phyloP scores from a whole-genome alignment of 2,329 filamentous ascomycete genomes.

The Blastomyces parvus region DNA sequence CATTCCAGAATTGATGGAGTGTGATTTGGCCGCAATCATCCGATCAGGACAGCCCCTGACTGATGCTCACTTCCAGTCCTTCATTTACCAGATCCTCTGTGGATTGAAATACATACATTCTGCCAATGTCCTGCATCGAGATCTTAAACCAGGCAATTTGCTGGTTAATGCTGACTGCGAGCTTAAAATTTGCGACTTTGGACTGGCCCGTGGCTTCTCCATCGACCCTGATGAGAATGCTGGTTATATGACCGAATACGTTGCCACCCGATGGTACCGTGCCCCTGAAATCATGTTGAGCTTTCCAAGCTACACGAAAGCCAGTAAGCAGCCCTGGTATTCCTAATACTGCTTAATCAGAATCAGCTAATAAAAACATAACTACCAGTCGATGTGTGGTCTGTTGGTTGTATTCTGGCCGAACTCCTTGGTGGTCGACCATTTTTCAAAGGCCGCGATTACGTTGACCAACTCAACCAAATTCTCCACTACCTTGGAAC shows the following conservation, averaged over 20 bases:
- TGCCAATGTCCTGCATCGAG: constrained; percentile 91
- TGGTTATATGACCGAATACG: constrained; percentile 99
- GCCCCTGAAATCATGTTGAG: constrained; percentile 99
- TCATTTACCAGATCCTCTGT: constrained; percentile 99
- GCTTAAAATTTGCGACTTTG: constrained; percentile 98
- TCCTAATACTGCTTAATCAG: not conserved
- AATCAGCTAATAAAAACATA: not conserved
- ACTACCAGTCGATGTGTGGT: constrained; percentile 90
- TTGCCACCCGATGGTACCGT: constrained; percentile 96
- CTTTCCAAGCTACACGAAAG: constrained; percentile 99
- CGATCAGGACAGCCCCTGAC: constrained; percentile 93
- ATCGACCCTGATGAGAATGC: constrained; percentile 97
- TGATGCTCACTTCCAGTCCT: constrained; percentile 98
- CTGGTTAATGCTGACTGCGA: constrained; percentile 98
- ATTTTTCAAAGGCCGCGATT: constrained; percentile 98
- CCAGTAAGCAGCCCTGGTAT: constrained; percentile 59
- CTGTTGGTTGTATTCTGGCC: constrained; percentile 92
- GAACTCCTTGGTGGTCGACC: constrained; percentile 91
- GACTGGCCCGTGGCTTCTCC: constrained; percentile 90
- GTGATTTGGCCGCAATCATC: constrained; percentile 95
- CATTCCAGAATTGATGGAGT: constrained; percentile 87
- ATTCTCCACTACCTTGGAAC: constrained; percentile 97
- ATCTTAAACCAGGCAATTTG: constrained; percentile 93
- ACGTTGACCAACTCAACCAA: constrained; percentile 98
- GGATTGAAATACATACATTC: constrained; percentile 99